Evolutionary conservation across 805 yeast species (phyloP).

Genomic region (Brettanomyces nanus): DNA sequence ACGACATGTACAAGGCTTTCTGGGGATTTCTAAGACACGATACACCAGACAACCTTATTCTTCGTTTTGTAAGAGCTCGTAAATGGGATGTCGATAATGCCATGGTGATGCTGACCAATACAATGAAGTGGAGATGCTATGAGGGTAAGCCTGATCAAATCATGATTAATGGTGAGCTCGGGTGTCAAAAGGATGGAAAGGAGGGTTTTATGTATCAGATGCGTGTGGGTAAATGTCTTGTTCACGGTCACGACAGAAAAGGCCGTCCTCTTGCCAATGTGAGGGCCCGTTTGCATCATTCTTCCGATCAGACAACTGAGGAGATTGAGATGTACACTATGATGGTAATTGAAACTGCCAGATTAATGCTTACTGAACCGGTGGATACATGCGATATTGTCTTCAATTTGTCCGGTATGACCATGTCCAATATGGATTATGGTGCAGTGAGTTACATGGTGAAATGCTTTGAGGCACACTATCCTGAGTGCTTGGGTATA

Average conservation of each 20-base stretch:
- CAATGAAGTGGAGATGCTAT: slow-evolving; percentile 67
- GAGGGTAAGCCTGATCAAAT: slow-evolving; percentile 55
- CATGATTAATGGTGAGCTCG: slow-evolving; percentile 65
- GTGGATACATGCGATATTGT: slow-evolving; percentile 75
- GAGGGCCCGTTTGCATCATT: slow-evolving; percentile 68
- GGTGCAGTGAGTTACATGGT: slow-evolving; percentile 84
- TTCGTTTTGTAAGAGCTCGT: slow-evolving; percentile 80
- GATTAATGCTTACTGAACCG: slow-evolving; percentile 66
- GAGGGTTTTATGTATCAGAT: slow-evolving; percentile 48
- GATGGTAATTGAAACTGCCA: slow-evolving; percentile 70
- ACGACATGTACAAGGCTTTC: slow-evolving; percentile 40
- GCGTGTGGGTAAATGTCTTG: slow-evolving; percentile 59
- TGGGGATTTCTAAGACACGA: slow-evolving; percentile 66
- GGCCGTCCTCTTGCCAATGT: slow-evolving; percentile 77
- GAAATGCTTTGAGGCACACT: slow-evolving; percentile 88
- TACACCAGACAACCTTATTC: slow-evolving; percentile 67
- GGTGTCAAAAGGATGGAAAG: slow-evolving; percentile 35
- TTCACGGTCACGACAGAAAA: slow-evolving; percentile 65
- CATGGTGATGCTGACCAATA: slow-evolving; percentile 60
- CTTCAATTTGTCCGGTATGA: slow-evolving; percentile 81
- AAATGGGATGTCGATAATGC: slow-evolving; percentile 72
- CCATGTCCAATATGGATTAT: slow-evolving; percentile 90
- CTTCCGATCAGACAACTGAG: slow-evolving; percentile 56
- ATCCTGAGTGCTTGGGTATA: slow-evolving; percentile 87
- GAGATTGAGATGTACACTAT: slow-evolving; percentile 74